Conservation (phyloP, 1,139 yeast species). For the Hyphopichia burtonii region DNA sequence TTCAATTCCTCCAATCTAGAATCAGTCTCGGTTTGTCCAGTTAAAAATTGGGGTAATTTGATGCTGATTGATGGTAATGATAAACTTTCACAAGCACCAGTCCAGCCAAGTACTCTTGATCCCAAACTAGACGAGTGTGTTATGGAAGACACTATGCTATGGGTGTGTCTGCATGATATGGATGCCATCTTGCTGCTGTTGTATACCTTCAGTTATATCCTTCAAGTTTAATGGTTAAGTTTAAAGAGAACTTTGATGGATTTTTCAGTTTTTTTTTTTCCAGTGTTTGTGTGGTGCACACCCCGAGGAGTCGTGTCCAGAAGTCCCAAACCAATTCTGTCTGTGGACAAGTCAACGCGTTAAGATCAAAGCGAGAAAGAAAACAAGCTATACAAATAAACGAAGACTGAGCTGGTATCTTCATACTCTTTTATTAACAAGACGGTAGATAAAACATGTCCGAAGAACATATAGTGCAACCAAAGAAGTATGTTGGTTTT, state of each 20-base stretch:
- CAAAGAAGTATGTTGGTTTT: conserved; percentile 78
- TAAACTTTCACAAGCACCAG: conserved; percentile 8
- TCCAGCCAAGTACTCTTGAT: conserved; percentile 9
- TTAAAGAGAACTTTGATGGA: no score
- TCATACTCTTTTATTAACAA: no score
- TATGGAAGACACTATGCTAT: background rate
- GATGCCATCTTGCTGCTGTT: background rate
- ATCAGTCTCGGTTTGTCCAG: conserved; percentile 13
- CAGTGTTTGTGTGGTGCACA: background rate
- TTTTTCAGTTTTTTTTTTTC: background rate
- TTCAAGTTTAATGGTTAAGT: no score
- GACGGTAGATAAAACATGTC: no score
- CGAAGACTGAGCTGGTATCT: no score
- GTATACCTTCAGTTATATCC: background rate
- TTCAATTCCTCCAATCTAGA: conserved; percentile 30
- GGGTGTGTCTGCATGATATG: background rate
- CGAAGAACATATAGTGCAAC: conserved; percentile 22
- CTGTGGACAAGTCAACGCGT: background rate
- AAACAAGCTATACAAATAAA: background rate
- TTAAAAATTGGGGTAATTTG: conserved; percentile 6
- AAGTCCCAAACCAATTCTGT: background rate
- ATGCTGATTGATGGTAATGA: conserved; percentile 24
- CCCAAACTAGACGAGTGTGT: background rate
- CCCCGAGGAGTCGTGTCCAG: background rate
- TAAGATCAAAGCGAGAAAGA: background rate